Base-by-base conservation (phyloP, 495 filamentous ascomycete genomes). In the Talaromyces adpressus region DNA sequence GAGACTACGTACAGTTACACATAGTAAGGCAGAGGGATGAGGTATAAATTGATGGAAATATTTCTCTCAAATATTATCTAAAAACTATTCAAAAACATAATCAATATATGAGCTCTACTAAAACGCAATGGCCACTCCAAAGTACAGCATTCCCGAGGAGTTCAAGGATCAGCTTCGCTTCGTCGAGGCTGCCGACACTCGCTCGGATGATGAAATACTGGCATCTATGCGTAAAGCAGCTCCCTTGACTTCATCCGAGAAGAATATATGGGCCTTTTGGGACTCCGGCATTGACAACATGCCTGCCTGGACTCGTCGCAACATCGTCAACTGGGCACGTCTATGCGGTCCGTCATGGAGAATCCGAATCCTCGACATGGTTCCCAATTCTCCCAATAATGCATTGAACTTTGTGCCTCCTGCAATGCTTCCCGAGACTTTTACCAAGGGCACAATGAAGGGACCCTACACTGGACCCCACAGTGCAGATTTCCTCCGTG, bases 251-350 rank as follows among this genome's bases (percentile, higher is more conserved):
- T 68, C 65, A 0, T 59, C 57, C 18, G 69, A 73, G 54, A 67
- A 65, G 56, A 71, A 73, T 22, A 34, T 73, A 18, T 73, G 71
- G 71, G 71, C 71, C 22, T 73, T 66, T 53, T 73, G 71, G 71
- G 61, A 73, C 39, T 30, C 64, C 8, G 71, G 71, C 0, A 18
- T 71, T 14, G 8, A 29, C 18, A 51, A 47, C 3, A 71, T 71
- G 71, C 69, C 66, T 1, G 9, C 27, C 23, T 73, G 71, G 69
- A 59, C 51, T 9, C 66, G 69, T 61, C 64, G 68, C 9, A 73
- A 71, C 49, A 63, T 70, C 7, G 34, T 69, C 23, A 59, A 64
- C 63, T 73, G 71, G 71, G 61, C 61, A 2, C 69, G 71, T 4
- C 32, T 64, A 14, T 54, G 32, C 18, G 68, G 67, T 2, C 61